A percentile compares a stretch with the other conserved stretches of the same genome.
phyloP scores from a whole-genome alignment of 1,284 basidiomycete genomes.

The Ustilago trichophora region DNA sequence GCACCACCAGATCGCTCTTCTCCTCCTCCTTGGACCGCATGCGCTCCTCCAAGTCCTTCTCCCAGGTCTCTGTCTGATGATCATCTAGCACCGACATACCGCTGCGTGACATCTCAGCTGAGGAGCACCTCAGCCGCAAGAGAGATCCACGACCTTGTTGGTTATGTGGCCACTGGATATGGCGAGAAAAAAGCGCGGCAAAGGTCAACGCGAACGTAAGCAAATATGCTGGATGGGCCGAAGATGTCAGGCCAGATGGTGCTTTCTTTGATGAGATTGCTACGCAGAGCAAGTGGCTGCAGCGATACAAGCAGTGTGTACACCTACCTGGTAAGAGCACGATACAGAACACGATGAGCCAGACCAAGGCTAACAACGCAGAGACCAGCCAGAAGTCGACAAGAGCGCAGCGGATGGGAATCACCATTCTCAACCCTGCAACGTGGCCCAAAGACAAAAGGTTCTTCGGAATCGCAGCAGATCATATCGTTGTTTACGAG shows the following conservation, averaged over 20 bases:
- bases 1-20: no score
- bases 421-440: slow-evolving; percentile 23
- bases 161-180: slow-evolving; percentile 18
- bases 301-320: background rate
- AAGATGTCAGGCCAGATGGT: slow-evolving; percentile 3
- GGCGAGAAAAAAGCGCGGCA: background rate
- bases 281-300: slow-evolving; percentile 1
- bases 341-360: no score
- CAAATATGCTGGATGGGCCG: slow-evolving; percentile 6
- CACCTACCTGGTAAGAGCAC: no score
- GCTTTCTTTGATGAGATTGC: slow-evolving; percentile 22
- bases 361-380: no score
- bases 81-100: no score
- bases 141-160: slow-evolving; percentile 20
- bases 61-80: no score
- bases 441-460: slow-evolving; percentile 12
- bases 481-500: slow-evolving; percentile 24
- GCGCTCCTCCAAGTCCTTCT: no score
- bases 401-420: no score
- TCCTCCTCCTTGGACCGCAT: no score
- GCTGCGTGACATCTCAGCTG: no score
- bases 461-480: slow-evolving; percentile 11
- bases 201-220: slow-evolving; percentile 9
- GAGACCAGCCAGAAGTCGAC: no score
- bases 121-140: no score